Conservation (phyloP, 108 stramenopile genomes). For the Skeletonema marinoi region DNA sequence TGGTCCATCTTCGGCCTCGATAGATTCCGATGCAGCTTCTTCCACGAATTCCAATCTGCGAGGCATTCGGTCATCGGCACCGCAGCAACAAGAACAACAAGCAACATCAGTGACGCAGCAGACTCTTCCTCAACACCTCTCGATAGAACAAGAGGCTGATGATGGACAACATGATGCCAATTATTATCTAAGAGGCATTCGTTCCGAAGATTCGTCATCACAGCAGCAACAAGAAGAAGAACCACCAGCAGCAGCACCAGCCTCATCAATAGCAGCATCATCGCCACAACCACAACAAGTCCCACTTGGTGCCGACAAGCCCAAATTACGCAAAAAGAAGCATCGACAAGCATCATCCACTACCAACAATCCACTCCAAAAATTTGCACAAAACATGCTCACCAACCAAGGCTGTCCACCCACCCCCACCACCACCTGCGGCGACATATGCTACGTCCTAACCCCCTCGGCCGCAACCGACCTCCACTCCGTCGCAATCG, state of each 20-base stretch:
- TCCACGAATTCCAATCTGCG: too few relatives aligned
- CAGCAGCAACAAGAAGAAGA: background rate
- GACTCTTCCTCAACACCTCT: too few relatives aligned
- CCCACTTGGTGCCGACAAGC: background rate
- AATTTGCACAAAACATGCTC: background rate
- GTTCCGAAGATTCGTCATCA: background rate
- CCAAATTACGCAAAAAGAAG: background rate
- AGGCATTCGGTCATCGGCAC: too few relatives aligned
- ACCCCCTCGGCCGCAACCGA: background rate
- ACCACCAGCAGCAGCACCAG: too few relatives aligned
- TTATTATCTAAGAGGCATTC: background rate
- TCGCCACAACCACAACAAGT: background rate
- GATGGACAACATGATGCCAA: background rate
- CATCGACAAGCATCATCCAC: background rate
- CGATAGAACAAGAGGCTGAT: too few relatives aligned
- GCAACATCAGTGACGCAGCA: too few relatives aligned
- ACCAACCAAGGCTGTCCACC: background rate
- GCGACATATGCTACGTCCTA: background rate
- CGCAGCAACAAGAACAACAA: too few relatives aligned
- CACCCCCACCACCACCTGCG: background rate
- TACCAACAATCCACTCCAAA: background rate
- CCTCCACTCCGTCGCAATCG: background rate
- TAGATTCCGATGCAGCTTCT: too few relatives aligned
- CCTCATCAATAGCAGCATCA: too few relatives aligned
- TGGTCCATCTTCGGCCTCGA: background rate